Evolutionary conservation across 192 early-diverging fungal species (phyloP).

Genomic region (Pecoramyces ruminantium): DNA sequence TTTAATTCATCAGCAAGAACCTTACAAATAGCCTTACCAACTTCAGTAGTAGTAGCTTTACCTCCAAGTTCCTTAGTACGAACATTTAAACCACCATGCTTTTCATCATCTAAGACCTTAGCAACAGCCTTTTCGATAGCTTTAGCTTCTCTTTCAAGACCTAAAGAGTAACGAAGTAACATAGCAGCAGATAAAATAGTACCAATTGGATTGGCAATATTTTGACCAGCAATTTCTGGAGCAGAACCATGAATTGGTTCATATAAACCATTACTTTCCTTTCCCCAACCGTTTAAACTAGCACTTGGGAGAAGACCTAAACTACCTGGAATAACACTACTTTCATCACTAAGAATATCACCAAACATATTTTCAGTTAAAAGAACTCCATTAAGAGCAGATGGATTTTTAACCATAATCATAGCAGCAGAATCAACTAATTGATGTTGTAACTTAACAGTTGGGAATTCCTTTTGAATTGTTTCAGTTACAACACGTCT

Average conservation of each 20-base stretch:
- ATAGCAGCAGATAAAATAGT: slow-evolving; percentile 91
- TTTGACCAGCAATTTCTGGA: slow-evolving; percentile 95
- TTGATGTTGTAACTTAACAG: slow-evolving; percentile 71
- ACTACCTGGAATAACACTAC: slow-evolving; percentile 71
- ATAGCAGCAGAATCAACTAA: slow-evolving; percentile 95
- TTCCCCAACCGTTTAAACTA: slow-evolving; percentile 70
- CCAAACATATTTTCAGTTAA: slow-evolving; percentile 96
- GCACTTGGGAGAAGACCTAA: slow-evolving; percentile 88
- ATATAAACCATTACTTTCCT: slow-evolving; percentile 66
- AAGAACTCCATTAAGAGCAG: slow-evolving; percentile 79
- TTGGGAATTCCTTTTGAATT: slow-evolving; percentile 74
- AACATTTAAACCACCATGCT: slow-evolving; percentile 34
- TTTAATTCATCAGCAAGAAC: slow-evolving; percentile 18
- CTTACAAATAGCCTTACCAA: slow-evolving; percentile 81
- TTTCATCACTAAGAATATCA: slow-evolving; percentile 92
- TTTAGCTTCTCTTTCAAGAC: slow-evolving; percentile 73
- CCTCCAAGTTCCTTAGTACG: slow-evolving; percentile 87
- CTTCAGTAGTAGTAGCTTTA: slow-evolving; percentile 58
- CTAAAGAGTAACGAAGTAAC: slow-evolving; percentile 87
- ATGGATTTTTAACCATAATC: slow-evolving; percentile 86
- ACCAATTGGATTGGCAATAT: slow-evolving; percentile 90
- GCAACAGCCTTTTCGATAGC: slow-evolving; percentile 84
- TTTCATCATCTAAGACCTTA: slow-evolving; percentile 69
- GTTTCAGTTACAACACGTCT: slow-evolving; percentile 81
- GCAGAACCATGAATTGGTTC: slow-evolving; percentile 99